phyloP scores from a whole-genome alignment of 1,284 basidiomycete genomes.

The Rhodotorula glutinis region DNA sequence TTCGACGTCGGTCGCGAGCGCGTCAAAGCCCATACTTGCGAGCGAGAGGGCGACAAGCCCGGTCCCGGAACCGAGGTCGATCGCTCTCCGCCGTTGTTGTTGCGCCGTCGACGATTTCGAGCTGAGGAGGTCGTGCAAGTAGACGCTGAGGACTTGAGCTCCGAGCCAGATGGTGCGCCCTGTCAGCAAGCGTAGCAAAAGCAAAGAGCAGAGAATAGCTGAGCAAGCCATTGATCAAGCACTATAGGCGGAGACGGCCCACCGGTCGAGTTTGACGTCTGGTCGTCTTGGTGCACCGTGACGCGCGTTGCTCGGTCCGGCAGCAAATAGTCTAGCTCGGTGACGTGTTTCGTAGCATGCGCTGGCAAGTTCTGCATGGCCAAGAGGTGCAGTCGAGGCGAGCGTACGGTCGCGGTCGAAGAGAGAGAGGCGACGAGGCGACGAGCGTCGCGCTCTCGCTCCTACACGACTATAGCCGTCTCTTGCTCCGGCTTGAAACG shows the following conservation, averaged over 20 bases:
- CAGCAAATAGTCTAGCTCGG: slow-evolving; percentile 53
- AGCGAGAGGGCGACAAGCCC: slow-evolving; percentile 57
- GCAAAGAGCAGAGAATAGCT: not conserved
- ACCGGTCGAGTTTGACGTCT: slow-evolving; percentile 14
- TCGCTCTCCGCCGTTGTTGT: slow-evolving; percentile 46
- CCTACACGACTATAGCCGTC: too few relatives aligned
- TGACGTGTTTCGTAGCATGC: slow-evolving; percentile 29
- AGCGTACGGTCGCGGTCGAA: not conserved
- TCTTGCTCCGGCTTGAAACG: too few relatives aligned
- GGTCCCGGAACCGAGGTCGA: slow-evolving; percentile 80
- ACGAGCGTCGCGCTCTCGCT: too few relatives aligned
- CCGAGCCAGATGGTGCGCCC: slow-evolving; percentile 87
- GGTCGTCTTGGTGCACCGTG: slow-evolving; percentile 55
- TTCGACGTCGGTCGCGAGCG: slow-evolving; percentile 73
- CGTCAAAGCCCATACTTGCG: slow-evolving; percentile 66
- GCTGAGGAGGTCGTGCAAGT: slow-evolving; percentile 30
- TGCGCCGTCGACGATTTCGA: not conserved
- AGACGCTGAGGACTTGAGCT: slow-evolving; percentile 48
- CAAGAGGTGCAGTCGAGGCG: not conserved
- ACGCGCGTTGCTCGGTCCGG: slow-evolving; percentile 46
- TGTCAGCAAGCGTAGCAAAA: slow-evolving; percentile 42
- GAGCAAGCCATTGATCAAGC: not conserved
- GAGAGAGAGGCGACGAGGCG: not conserved
- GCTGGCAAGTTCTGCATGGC: slow-evolving; percentile 22
- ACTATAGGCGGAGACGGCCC: not conserved